These are phyloP conservation scores for Tetragonia tetragonoides DNA, from an alignment of 148 eudicot genomes.

Conservation along the genomic window DNA sequence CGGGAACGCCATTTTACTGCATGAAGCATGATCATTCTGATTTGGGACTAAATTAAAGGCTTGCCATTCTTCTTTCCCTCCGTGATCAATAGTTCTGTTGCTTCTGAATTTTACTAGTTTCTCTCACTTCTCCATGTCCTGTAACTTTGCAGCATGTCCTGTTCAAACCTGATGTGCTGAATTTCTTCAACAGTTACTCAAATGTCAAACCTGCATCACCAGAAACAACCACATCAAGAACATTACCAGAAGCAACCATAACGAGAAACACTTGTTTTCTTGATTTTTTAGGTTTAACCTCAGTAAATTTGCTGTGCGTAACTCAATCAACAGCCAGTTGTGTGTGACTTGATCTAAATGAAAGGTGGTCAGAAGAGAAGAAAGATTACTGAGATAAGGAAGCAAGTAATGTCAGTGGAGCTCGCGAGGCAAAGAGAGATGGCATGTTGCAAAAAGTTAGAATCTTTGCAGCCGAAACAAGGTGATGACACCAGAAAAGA, in stretches of 20 bases:
- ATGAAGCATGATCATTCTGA: too few species aligned
- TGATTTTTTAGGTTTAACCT: too few species aligned
- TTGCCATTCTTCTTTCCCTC: background rate
- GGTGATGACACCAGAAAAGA: background rate
- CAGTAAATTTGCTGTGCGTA: too few species aligned
- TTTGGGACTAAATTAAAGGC: background rate
- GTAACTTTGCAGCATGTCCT: background rate
- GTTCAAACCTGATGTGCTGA: background rate
- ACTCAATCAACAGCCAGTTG: too few species aligned
- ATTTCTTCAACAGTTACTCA: too few species aligned
- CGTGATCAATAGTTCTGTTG: background rate
- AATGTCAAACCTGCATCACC: too few species aligned
- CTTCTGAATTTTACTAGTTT: background rate
- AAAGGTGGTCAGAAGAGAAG: too few species aligned
- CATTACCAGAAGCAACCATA: too few species aligned
- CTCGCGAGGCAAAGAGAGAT: conserved; percentile 47
- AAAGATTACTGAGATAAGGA: background rate
- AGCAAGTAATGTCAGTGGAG: conserved; percentile 35
- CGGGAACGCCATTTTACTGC: too few species aligned
- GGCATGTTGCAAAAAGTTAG: conserved; percentile 25
- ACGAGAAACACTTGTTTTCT: too few species aligned
- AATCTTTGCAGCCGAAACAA: conserved; percentile 1
- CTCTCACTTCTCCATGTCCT: background rate
- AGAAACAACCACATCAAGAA: too few species aligned
- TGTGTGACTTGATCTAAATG: background rate